phyloP scores from a whole-genome alignment of 2,329 filamentous ascomycete species.

The Pestalotiopsis sp. region DNA sequence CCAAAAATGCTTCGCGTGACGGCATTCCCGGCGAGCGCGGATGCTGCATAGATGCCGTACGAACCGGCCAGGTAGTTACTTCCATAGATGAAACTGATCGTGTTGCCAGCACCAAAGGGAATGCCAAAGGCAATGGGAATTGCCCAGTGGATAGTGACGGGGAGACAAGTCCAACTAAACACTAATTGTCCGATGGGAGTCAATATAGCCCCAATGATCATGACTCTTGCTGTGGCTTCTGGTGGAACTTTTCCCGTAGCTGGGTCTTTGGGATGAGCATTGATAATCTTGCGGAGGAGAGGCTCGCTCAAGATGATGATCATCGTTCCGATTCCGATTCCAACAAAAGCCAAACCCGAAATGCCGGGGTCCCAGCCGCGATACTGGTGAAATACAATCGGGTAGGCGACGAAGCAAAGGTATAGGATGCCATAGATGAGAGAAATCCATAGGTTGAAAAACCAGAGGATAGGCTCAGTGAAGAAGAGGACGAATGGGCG shows the following conservation, averaged over 20 bases:
- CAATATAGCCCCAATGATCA: slow-evolving; percentile 76
- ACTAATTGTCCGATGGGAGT: slow-evolving; percentile 79
- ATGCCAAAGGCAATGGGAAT: slow-evolving; percentile 77
- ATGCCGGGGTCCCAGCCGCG: slow-evolving; percentile 78
- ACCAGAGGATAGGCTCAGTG: slow-evolving; percentile 80
- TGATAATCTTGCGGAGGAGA: slow-evolving; percentile 75
- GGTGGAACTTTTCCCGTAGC: slow-evolving; percentile 73
- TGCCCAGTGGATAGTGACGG: slow-evolving; percentile 79
- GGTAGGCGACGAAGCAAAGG: slow-evolving; percentile 89
- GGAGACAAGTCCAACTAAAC: slow-evolving; percentile 88
- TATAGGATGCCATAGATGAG: slow-evolving; percentile 87
- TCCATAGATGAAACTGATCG: slow-evolving; percentile 79
- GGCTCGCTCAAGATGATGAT: slow-evolving; percentile 68
- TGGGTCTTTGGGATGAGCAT: slow-evolving; percentile 73
- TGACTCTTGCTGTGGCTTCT: slow-evolving; percentile 79
- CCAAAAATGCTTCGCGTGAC: slow-evolving; percentile 74
- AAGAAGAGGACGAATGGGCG: slow-evolving; percentile 77
- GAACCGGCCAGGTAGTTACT: slow-evolving; percentile 78
- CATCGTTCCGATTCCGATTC: slow-evolving; percentile 66
- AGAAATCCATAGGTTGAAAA: slow-evolving; percentile 73
- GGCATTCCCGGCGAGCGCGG: slow-evolving; percentile 78
- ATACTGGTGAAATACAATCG: slow-evolving; percentile 74
- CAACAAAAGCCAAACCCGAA: slow-evolving; percentile 78
- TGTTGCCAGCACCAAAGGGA: slow-evolving; percentile 78
- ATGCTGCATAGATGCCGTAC: slow-evolving; percentile 82